Conservation (phyloP, 176 grass and related monocot species). For the Rhynchospora breviuscula region DNA sequence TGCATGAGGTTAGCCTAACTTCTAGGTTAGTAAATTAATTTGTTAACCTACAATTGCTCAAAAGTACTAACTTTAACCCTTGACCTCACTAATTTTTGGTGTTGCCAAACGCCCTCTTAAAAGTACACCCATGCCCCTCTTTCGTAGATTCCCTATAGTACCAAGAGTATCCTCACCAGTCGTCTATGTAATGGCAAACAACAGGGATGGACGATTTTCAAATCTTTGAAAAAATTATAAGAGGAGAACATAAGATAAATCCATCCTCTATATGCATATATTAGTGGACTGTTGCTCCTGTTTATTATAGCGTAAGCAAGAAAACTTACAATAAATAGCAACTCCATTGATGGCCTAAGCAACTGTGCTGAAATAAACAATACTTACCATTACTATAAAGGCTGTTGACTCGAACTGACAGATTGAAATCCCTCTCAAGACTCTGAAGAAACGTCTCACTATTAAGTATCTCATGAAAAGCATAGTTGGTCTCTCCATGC, state of each 20-base stretch:
- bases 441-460: slow-evolving; percentile 61
- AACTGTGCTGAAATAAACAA: background rate
- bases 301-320: background rate
- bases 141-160: background rate
- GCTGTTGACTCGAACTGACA: slow-evolving; percentile 51
- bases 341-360: background rate
- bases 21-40: too few species aligned
- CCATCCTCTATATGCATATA: background rate
- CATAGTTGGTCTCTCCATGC: slow-evolving; percentile 47
- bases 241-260: background rate
- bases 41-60: too few species aligned
- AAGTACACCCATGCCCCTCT: background rate
- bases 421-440: slow-evolving; percentile 67
- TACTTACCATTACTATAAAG: slow-evolving; percentile 63
- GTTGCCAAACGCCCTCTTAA: background rate
- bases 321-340: background rate
- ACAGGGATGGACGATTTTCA: background rate
- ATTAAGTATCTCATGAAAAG: slow-evolving; percentile 50
- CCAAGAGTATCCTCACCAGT: background rate
- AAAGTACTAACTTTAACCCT: too few species aligned
- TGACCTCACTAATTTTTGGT: too few species aligned
- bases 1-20: too few species aligned
- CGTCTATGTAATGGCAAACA: background rate
- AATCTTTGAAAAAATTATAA: background rate
- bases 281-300: background rate